A percentile compares a stretch with the other conserved stretches of the same genome.
These are phyloP conservation scores for Aphanomyces stellatus DNA, from an alignment of 352 stramenopile species.

Conservation along the genomic window DNA sequence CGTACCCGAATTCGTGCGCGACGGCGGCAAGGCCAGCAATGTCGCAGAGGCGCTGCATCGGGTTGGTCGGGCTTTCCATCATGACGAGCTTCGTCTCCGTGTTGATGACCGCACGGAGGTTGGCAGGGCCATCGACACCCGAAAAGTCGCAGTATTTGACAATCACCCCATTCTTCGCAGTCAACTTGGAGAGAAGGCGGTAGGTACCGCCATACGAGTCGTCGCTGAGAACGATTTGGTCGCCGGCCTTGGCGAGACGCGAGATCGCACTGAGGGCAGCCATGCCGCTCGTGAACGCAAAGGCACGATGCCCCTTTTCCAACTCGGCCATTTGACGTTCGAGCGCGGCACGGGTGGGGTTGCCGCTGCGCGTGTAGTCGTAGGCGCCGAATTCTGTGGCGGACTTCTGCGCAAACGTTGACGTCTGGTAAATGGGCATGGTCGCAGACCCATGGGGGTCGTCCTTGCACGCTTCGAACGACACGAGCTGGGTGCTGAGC, in stretches of 20 bases:
- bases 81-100: constrained; percentile 90
- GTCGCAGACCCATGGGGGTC: constrained; percentile 83
- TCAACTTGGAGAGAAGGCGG: constrained; percentile 83
- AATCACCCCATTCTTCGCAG: constrained; percentile 67
- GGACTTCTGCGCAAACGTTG: constrained; percentile 84
- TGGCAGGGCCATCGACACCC: constrained; percentile 48
- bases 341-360: constrained; percentile 89
- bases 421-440: constrained; percentile 91
- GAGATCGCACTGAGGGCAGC: constrained; percentile 89
- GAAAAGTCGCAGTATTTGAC: constrained; percentile 84
- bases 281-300: constrained; percentile 94
- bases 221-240: constrained; percentile 90
- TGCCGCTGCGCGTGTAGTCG: constrained; percentile 91
- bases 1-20: constrained; percentile 75
- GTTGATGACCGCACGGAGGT: constrained; percentile 42
- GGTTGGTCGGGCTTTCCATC: constrained; percentile 97
- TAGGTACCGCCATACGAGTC: constrained; percentile 97
- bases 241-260: constrained; percentile 81
- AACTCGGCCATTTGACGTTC: constrained; percentile 88
- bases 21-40: constrained; percentile 76
- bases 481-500: constrained; percentile 65
- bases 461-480: constrained; percentile 77
- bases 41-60: constrained; percentile 92
- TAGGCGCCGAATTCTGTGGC: constrained; percentile 86
- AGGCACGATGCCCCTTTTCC: constrained; percentile 58